Evolutionary conservation across 495 filamentous ascomycete genomes (phyloP), one percentile per base, ranked within the genome.

Genomic region (Talaromyces ruber): DNA sequence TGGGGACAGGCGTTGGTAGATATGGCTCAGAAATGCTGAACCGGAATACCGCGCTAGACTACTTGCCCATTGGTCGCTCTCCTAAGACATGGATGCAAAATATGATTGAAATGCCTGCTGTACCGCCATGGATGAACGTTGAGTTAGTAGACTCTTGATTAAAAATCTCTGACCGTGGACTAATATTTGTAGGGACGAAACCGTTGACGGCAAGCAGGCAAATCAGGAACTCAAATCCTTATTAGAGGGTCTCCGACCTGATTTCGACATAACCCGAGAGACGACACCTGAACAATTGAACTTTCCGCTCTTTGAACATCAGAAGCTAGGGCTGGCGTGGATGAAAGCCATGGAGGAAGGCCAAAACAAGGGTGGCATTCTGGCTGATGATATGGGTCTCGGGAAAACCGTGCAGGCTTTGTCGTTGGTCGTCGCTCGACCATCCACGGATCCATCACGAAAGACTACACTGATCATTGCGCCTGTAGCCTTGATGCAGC

Each of bases 381-480:
- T 94, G 34, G 92, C 90, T 4, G 91, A 96, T 68, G 91, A 93
- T 58, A 98, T 98, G 94, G 94, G 94, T 18, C 80, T 98, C 7
- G 94, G 94, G 12, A 98, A 98, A 77, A 98, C 94, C 3, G 89
- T 98, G 53, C 89, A 93, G 64, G 85, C 91, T n/a, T 78, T 98
- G 18, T 86, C 94, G 3, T 81, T 98, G 32, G 89, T 98, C 64
- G 80, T 93, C 1, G 82, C 85, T n/a, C 79, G 85, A 26, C 85
- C 82, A 14, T 87, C 91, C 0, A 66, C 72, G 1, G 82, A 92
- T 67, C 75, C 74, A n/a, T 67, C 75, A 8, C 78, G 82, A 60
- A 90, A 93, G 76, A 93, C 94, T 1, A 94, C 88, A 8, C 76
- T 98, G 47, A 92, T 98, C 54, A 80, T 98, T 51, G 89, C 88